These are phyloP conservation scores for Aspergillus tanneri DNA, from an alignment of 2,329 filamentous ascomycete species.

Conservation along the genomic window DNA sequence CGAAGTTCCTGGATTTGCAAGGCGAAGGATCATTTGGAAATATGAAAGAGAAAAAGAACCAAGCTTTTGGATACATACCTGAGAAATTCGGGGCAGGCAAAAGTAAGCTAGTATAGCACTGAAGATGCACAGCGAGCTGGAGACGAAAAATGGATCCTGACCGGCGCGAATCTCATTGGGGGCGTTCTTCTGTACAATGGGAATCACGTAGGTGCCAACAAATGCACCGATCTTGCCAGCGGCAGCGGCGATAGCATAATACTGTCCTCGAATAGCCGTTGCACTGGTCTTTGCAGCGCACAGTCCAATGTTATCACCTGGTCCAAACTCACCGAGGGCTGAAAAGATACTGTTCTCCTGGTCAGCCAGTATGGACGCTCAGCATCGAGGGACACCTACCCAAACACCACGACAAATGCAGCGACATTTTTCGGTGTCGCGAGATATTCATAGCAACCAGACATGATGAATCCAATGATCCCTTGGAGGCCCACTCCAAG, in stretches of 20 bases:
- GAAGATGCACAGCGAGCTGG: slow-evolving; percentile 71
- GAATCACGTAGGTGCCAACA: slow-evolving; percentile 79
- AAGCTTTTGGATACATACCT: slow-evolving; percentile 38
- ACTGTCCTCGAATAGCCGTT: slow-evolving; percentile 79
- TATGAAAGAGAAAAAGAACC: background rate
- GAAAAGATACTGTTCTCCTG: slow-evolving; percentile 60
- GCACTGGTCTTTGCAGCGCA: slow-evolving; percentile 84
- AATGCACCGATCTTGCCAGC: slow-evolving; percentile 63
- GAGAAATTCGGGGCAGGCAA: slow-evolving; percentile 70
- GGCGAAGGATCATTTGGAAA: background rate
- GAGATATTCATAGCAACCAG: slow-evolving; percentile 71
- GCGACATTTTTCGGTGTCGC: slow-evolving; percentile 65
- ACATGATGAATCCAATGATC: slow-evolving; percentile 84
- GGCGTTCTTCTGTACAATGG: slow-evolving; percentile 62
- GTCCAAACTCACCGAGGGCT: slow-evolving; percentile 75
- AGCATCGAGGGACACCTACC: slow-evolving; percentile 35
- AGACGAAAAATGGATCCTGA: slow-evolving; percentile 90
- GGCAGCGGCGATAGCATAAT: slow-evolving; percentile 56
- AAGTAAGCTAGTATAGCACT: slow-evolving; percentile 66
- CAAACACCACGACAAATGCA: slow-evolving; percentile 76
- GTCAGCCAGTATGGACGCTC: background rate
- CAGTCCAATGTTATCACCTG: slow-evolving; percentile 88
- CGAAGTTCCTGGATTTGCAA: background rate
- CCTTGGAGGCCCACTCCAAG: slow-evolving; percentile 71
- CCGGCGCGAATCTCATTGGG: slow-evolving; percentile 59